phyloP scores from a whole-genome alignment of 139 green algal genomes.

The Volvox reticuliferus region DNA sequence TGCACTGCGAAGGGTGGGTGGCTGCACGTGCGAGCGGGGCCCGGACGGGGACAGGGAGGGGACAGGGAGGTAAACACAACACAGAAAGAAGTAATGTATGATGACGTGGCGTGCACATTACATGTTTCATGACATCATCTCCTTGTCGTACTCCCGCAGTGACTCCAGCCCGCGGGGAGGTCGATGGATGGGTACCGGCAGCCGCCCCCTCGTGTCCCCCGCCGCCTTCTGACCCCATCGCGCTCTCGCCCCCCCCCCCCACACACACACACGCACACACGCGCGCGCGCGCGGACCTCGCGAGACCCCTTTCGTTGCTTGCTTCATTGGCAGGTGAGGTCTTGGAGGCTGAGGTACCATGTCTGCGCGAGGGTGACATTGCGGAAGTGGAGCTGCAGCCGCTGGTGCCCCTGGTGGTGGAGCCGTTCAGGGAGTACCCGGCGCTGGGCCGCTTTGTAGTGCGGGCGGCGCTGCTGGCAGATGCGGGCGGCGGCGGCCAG shows the following conservation, averaged over 20 bases:
- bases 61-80: too few species aligned
- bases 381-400: slow-evolving; percentile 81
- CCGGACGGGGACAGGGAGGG: neutral
- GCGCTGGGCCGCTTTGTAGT: slow-evolving; percentile 80
- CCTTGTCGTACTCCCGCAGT: neutral
- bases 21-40: neutral
- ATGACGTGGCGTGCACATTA: neutral
- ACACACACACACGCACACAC: too few species aligned
- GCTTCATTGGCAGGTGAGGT: slow-evolving; percentile 80
- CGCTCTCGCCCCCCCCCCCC: too few species aligned
- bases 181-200: too few species aligned
- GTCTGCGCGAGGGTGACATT: slow-evolving; percentile 79
- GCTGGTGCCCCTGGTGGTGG: slow-evolving; percentile 83
- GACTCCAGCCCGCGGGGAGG: too few species aligned
- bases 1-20: neutral
- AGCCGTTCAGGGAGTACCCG: slow-evolving; percentile 78
- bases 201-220: too few species aligned
- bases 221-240: too few species aligned
- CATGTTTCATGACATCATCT: neutral
- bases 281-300: too few species aligned
- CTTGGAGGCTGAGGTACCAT: slow-evolving; percentile 77
- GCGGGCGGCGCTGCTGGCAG: slow-evolving; percentile 36
- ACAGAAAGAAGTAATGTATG: too few species aligned
- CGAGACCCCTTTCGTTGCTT: too few species aligned
- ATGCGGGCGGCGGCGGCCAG: neutral